A percentile compares a stretch with the other conserved stretches of the same genome.
Evolutionary conservation across 1,139 yeast genomes (phyloP).

Genomic region (Arxiozyma heterogenica): DNA sequence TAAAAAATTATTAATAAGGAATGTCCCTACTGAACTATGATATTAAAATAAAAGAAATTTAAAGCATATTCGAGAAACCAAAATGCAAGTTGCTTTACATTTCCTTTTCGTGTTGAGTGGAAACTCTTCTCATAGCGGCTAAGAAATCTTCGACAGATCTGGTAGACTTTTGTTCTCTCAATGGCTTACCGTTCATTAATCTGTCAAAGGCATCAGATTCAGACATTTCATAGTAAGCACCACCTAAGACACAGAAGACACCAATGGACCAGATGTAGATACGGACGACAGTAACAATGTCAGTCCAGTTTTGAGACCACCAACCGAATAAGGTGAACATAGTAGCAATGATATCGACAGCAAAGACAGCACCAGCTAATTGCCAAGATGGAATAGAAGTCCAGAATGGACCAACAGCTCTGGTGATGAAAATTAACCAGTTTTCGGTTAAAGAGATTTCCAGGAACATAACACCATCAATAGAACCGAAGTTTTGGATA

Average conservation of each 20-base stretch:
- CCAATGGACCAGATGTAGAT: slow-evolving; percentile 94
- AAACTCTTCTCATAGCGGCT: slow-evolving; percentile 95
- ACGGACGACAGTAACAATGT: slow-evolving; percentile 87
- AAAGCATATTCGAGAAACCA: background rate
- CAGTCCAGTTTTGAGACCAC: slow-evolving; percentile 98
- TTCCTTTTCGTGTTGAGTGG: slow-evolving; percentile 87
- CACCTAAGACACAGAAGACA: slow-evolving; percentile 92
- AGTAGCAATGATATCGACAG: slow-evolving; percentile 82
- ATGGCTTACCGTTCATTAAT: slow-evolving; percentile 83
- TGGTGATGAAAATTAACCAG: slow-evolving; percentile 91
- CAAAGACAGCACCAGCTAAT: slow-evolving; percentile 83
- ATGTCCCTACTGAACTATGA: background rate
- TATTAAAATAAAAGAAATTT: background rate
- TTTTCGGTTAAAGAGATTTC: slow-evolving; percentile 89
- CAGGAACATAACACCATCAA: slow-evolving; percentile 86
- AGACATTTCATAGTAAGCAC: slow-evolving; percentile 91
- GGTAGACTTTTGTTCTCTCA: slow-evolving; percentile 53
- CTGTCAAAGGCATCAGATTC: slow-evolving; percentile 82
- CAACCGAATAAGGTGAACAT: slow-evolving; percentile 91
- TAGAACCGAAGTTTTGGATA: slow-evolving; percentile 86
- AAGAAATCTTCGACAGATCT: slow-evolving; percentile 92
- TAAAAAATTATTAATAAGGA: slow-evolving; percentile 3
- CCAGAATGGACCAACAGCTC: slow-evolving; percentile 97
- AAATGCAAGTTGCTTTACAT: slow-evolving; percentile 21
- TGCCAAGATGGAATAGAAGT: slow-evolving; percentile 89